phyloP scores from a whole-genome alignment of 2,329 filamentous ascomycete genomes.

The Verticillium alfalfae region DNA sequence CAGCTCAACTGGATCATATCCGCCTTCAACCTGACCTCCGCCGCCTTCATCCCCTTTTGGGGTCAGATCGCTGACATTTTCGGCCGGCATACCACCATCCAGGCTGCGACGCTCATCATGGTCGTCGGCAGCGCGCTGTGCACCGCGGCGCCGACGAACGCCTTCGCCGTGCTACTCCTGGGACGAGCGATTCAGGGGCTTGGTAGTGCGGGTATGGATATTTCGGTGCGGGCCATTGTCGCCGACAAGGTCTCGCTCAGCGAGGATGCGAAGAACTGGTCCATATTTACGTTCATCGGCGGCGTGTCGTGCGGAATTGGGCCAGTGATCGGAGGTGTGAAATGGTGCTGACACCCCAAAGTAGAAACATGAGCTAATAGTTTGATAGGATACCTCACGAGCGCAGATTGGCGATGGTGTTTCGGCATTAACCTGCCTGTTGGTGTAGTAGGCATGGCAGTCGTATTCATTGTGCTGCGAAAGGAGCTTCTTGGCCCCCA shows the following conservation, averaged over 20 bases:
- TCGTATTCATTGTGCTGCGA: constrained; percentile 51
- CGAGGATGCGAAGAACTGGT: constrained; percentile 59
- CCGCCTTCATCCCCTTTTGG: constrained; percentile 62
- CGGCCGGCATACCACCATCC: constrained; percentile 54
- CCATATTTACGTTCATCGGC: constrained; percentile 53
- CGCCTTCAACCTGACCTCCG: constrained; percentile 61
- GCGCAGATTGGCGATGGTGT: constrained; percentile 58
- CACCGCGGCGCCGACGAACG: constrained; percentile 45
- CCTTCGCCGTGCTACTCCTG: constrained; percentile 55
- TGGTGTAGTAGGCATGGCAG: constrained; percentile 40
- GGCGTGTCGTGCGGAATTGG: constrained; percentile 54
- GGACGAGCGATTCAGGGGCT: constrained; percentile 60
- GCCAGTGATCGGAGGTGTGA: constrained; percentile 51
- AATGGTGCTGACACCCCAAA: neutral
- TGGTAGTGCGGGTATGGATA: constrained; percentile 55
- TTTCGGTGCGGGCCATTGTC: constrained; percentile 56
- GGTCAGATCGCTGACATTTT: constrained; percentile 61
- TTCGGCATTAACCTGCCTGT: constrained; percentile 61
- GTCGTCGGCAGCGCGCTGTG: constrained; percentile 57
- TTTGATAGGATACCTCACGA: constrained; percentile 38
- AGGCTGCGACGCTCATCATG: constrained; percentile 56
- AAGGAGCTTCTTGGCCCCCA: constrained; percentile 52
- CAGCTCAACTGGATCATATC: constrained; percentile 67
- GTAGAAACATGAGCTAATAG: neutral
- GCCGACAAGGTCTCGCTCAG: constrained; percentile 57